Conservation (phyloP, 2,329 filamentous ascomycete species). For the Cladobotryum protrusum region DNA sequence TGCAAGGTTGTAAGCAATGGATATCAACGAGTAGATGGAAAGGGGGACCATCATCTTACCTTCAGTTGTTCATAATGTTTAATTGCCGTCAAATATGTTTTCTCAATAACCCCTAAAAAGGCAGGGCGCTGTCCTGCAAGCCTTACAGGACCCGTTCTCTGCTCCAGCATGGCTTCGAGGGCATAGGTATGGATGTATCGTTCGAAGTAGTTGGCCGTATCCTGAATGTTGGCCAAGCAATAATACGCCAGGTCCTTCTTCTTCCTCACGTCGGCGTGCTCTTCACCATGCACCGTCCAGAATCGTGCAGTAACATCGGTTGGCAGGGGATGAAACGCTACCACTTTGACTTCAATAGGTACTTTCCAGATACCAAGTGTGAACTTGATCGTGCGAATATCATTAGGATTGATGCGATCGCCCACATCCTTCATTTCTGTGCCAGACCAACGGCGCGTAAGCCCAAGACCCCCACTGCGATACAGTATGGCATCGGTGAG, state of each 20-base stretch:
- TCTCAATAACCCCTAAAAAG: slow-evolving; percentile 14
- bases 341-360: slow-evolving; percentile 34
- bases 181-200: slow-evolving; percentile 30
- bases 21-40: neutral
- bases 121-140: neutral
- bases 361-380: slow-evolving; percentile 30
- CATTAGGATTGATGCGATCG: slow-evolving; percentile 23
- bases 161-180: slow-evolving; percentile 22
- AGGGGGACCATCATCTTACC: slow-evolving; percentile 14
- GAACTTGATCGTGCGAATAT: slow-evolving; percentile 31
- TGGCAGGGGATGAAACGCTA: slow-evolving; percentile 31
- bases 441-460: slow-evolving; percentile 39
- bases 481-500: slow-evolving; percentile 35
- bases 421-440: slow-evolving; percentile 35
- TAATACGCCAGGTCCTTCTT: slow-evolving; percentile 31
- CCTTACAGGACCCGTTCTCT: slow-evolving; percentile 4
- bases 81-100: slow-evolving; percentile 18
- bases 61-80: slow-evolving; percentile 17
- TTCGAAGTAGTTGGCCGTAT: slow-evolving; percentile 28
- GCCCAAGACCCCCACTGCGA: slow-evolving; percentile 36
- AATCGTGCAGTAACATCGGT: slow-evolving; percentile 34
- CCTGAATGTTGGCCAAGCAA: slow-evolving; percentile 33
- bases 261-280: slow-evolving; percentile 20
- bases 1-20: neutral
- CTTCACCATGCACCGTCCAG: slow-evolving; percentile 27